Conservation (phyloP, 164 flowering plant genomes). For the Taxillus chinensis region DNA sequence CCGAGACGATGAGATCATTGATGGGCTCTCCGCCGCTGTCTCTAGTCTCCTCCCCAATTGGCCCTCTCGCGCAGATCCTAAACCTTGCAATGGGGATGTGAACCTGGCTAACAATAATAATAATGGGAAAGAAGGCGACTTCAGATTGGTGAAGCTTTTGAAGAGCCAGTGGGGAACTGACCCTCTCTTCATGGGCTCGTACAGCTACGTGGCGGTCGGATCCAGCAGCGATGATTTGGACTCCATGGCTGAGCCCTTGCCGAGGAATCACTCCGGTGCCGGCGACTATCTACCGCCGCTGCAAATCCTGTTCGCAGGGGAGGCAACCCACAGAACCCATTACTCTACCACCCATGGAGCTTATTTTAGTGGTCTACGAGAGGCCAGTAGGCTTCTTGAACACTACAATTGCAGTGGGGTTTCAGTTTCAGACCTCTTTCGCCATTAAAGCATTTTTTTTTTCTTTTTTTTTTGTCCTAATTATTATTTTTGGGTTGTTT, state of each 20-base stretch:
- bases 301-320: slow-evolving; percentile 95
- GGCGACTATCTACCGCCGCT: slow-evolving; percentile 26
- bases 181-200: slow-evolving; percentile 90
- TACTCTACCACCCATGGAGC: slow-evolving; percentile 99
- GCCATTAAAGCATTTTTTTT: slow-evolving; percentile 8
- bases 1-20: slow-evolving; percentile 52
- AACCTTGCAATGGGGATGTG: slow-evolving; percentile 26
- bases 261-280: slow-evolving; percentile 13
- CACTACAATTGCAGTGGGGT: slow-evolving; percentile 32
- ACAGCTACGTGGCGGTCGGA: slow-evolving; percentile 85
- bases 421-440: slow-evolving; percentile 6
- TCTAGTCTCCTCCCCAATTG: slow-evolving; percentile 28
- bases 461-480: slow-evolving; percentile 3
- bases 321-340: slow-evolving; percentile 96
- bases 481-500: no score
- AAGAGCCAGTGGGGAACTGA: slow-evolving; percentile 87
- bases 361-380: slow-evolving; percentile 90
- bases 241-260: slow-evolving; percentile 80
- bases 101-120: not conserved
- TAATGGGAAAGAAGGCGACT: not conserved
- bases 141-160: slow-evolving; percentile 36
- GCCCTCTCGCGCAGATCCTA: slow-evolving; percentile 8
- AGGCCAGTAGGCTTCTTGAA: slow-evolving; percentile 90
- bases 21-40: slow-evolving; percentile 57
- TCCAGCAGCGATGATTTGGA: slow-evolving; percentile 86